Percentiles rank a stretch among this genome's conserved stretches.
These are phyloP conservation scores for Hyphopichia fennica DNA, from an alignment of 1,139 yeast genomes.

Conservation along the genomic window DNA sequence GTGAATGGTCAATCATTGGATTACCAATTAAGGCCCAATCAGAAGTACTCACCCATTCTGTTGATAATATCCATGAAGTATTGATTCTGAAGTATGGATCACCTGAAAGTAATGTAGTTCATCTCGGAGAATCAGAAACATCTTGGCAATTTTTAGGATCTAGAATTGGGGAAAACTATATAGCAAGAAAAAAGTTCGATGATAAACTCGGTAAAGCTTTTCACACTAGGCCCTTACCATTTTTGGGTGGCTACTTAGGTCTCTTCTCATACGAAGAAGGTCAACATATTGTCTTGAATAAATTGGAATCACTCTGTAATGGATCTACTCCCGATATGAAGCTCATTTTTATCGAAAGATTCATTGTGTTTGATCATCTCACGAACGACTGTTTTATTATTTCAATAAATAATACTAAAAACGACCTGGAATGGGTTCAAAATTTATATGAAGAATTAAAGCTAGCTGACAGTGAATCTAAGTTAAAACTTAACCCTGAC, in stretches of 20 bases:
- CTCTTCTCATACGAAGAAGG: constrained; percentile 86
- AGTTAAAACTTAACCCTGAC: constrained; percentile 14
- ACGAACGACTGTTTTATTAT: constrained; percentile 54
- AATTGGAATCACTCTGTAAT: constrained; percentile 29
- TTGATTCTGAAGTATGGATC: constrained; percentile 15
- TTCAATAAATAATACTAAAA: constrained; percentile 42
- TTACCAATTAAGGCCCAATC: constrained; percentile 56
- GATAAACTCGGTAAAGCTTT: constrained; percentile 9
- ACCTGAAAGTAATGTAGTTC: constrained; percentile 5
- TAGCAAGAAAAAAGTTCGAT: constrained; percentile 20
- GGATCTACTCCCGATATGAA: constrained; percentile 67
- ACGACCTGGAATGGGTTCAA: constrained; percentile 34
- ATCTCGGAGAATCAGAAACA: constrained; percentile 10
- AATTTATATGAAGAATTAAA: constrained; percentile 14
- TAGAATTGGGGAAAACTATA: constrained; percentile 19
- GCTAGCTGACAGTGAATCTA: constrained; percentile 3
- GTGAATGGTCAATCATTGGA: constrained; percentile 86
- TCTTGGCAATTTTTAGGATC: constrained; percentile 27
- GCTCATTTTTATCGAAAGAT: constrained; percentile 68
- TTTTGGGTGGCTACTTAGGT: constrained; percentile 88
- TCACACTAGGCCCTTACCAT: constrained; percentile 52
- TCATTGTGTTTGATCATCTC: constrained; percentile 54
- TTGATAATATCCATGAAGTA: constrained; percentile 31
- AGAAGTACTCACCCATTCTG: constrained; percentile 65
- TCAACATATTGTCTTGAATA: constrained; percentile 38